Conservation (phyloP, 164 flowering plant species). For the Berberis vulgaris region DNA sequence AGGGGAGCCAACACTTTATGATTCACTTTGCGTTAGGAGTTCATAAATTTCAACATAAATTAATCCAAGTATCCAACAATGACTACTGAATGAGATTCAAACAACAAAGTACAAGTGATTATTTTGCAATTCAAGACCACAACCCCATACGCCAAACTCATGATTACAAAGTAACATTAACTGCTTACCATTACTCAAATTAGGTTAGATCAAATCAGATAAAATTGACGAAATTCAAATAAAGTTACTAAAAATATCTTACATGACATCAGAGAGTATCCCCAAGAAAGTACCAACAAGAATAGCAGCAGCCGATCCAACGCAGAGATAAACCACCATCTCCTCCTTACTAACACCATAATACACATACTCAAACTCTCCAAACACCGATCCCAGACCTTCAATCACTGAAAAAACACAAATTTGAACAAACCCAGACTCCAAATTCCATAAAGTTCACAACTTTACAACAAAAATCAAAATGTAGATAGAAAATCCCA, state of each 20-base stretch:
- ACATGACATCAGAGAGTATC: slow-evolving; percentile 73
- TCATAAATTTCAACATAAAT: no score
- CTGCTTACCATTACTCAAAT: no score
- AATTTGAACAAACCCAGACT: background rate
- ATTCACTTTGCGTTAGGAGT: no score
- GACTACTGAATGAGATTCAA: no score
- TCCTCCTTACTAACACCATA: slow-evolving; percentile 54
- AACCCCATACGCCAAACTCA: no score
- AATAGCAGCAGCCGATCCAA: slow-evolving; percentile 49
- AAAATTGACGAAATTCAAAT: background rate
- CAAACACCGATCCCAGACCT: slow-evolving; percentile 70
- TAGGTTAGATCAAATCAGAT: background rate
- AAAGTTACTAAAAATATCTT: slow-evolving; percentile 17
- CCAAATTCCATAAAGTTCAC: background rate
- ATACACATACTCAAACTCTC: slow-evolving; percentile 60
- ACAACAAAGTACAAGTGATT: no score
- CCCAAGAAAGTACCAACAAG: slow-evolving; percentile 55
- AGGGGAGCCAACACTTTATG: no score
- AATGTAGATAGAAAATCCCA: slow-evolving; percentile 10
- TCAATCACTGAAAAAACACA: slow-evolving; percentile 40
- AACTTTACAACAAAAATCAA: background rate
- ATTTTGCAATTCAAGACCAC: no score
- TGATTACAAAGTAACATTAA: no score
- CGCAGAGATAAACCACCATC: slow-evolving; percentile 41
- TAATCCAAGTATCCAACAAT: no score